Evolutionary conservation across 371 early-diverging fungal genomes (phyloP), one percentile per base, ranked within the genome.

Genomic region (Lichtheimia ornata): DNA sequence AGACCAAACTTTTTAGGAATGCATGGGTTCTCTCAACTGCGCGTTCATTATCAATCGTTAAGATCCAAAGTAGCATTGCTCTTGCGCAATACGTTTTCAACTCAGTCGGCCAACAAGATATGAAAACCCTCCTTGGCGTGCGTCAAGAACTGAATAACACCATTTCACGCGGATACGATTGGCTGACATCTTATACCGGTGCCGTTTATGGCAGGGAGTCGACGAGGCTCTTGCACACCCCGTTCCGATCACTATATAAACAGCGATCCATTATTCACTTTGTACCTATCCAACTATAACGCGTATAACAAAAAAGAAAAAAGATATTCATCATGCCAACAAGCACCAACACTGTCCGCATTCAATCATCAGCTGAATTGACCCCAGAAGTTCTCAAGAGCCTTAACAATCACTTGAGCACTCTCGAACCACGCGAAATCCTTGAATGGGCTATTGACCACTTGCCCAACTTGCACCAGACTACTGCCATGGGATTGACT

Each of bases 401-500:
- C 70, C 76, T 94, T 66, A 90, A 92, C 64, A 71, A 83, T 45
- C 72, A 77, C 30, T 81, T 90, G 13, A 67, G 76, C 53, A 81
- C 74, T 47, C 70, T 85, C n/a, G 67, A 87, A 14, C 93, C 97
- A 6, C 79, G 87, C 61, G 87, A 94, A 75, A 87, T 96, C 66
- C 80, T 96, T 41, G 87, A 88, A 53, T 96, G 97, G 97, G 95
- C 94, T 56, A 81, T 89, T 54, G 73, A 88, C 58, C 82, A 88
- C 5, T 77, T 95, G 42, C 91, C 89, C n/a, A 84, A 84, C 43
- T 79, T 97, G 35, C 90, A 85, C 66, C 97, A 97, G 71, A 94
- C 94, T 50, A 95, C 97, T 30, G 94, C 96, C 41, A 94, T 97
- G 74, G 97, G 97, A 5, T 85, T 91, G 52, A 92, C 94, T 17